Base-by-base conservation (phyloP, 306 rosid species). In the Sindora glabra region DNA sequence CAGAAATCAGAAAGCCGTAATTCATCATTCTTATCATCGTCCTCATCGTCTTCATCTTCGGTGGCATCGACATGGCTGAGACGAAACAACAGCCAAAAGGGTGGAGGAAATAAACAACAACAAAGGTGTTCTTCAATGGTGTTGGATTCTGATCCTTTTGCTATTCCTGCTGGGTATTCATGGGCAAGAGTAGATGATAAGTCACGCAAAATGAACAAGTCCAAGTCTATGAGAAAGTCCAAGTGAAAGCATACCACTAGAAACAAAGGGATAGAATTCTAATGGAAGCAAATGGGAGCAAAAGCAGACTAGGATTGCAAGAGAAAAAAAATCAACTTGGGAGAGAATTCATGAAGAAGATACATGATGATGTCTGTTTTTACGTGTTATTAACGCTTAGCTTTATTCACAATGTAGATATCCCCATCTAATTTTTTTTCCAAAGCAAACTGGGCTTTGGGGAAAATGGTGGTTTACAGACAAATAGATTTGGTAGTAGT, bases 81-180 rank as follows among this genome's bases (percentile, higher is more conserved):
- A 69, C 70, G 86, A 53, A 86, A 33, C 54, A 70, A 42, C 56
- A 84, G 90, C 71, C 86, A 78, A 60, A 71, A 86, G 0, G 59
- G 67, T 13, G 70, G 70, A 3, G 54, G 74, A 49, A 69, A 32
- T 62, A 84, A 80, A 58, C 81, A 74, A 18, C 83, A 60, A 6
- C 84, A 73, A 12, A 58, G 64, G 17, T 14, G 61, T 18, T 45
- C 67, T 32, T 39, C 62, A 8, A 73, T 69, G 17, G 76, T 48
- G 3, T 76, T 61, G 46, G 89, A 85, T 27, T 44, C 71, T 4
- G 98, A 92, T 34, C 98, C 98, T 40, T 92, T 92, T 56, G 88
- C 83, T 1, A 92, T 92, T 72, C 98, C 98, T 5, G 74, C 67
- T 8, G 90, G 92, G 30, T 92, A 88, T 55, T 50, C 80, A 13